These are phyloP conservation scores for Cymbidium sinense DNA, from an alignment of 106 monocot genomes.

Conservation along the genomic window DNA sequence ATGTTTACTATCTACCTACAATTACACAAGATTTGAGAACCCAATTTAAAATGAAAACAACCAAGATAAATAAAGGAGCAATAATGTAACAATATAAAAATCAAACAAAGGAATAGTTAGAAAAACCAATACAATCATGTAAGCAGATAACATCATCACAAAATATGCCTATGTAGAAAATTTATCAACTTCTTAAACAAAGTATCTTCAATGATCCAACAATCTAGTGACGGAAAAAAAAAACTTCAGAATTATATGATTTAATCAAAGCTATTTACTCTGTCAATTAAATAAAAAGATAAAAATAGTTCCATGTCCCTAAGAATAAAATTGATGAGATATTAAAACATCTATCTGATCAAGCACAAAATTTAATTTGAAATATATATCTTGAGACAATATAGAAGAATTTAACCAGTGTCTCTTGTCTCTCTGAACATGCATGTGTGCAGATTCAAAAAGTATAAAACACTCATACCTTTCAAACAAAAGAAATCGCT, in stretches of 20 bases:
- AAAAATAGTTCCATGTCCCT: not conserved
- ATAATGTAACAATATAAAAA: not conserved
- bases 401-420: no score
- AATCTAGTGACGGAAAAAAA: not conserved
- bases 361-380: no score
- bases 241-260: not conserved
- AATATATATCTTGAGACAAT: no score
- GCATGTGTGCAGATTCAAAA: no score
- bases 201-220: not conserved
- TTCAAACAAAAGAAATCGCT: no score
- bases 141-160: not conserved
- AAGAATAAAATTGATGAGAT: not conserved
- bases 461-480: no score
- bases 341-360: no score
- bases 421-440: no score
- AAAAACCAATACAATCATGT: not conserved
- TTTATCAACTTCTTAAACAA: not conserved
- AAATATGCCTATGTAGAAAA: not conserved
- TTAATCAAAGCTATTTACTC: not conserved
- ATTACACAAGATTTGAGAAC: not conserved
- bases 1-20: not conserved
- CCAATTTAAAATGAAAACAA: not conserved
- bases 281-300: not conserved
- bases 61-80: not conserved
- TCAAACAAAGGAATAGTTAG: not conserved